Evolutionary conservation across 1,284 basidiomycete genomes (phyloP).

Genomic region (Ceratobasidium papillatum): DNA sequence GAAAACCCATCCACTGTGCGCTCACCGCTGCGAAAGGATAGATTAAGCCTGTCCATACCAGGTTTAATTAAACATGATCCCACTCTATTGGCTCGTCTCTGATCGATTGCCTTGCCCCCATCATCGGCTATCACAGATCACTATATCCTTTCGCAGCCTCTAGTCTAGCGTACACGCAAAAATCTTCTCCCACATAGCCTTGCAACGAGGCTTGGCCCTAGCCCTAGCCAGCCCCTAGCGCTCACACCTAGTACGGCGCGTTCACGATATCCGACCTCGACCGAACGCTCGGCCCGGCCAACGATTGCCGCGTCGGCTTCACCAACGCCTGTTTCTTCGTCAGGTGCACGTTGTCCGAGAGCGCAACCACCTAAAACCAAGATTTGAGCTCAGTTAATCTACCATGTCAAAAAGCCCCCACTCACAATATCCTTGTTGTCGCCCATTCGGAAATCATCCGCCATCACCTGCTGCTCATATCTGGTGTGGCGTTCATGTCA

Average conservation of each 20-base stretch:
- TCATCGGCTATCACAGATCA: conserved; percentile 31
- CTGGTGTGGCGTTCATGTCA: conserved; percentile 49
- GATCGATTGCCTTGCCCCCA: conserved; percentile 18
- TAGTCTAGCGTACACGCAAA: conserved; percentile 1
- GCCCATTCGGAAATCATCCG: conserved; percentile 95
- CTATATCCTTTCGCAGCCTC: conserved; percentile 32
- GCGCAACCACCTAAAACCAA: conserved; percentile 79
- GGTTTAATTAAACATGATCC: conserved; percentile 32
- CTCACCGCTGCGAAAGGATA: conserved; percentile 13
- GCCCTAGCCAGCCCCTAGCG: background rate
- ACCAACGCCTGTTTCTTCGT: conserved; percentile 92
- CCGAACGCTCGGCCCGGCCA: conserved; percentile 60
- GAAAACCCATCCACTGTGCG: background rate
- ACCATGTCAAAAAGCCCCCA: conserved; percentile 42
- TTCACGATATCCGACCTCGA: conserved; percentile 47
- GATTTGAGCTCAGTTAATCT: conserved; percentile 9
- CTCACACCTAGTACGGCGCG: conserved; percentile 35
- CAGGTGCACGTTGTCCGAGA: conserved; percentile 93
- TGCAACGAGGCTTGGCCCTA: background rate
- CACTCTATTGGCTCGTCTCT: conserved; percentile 15
- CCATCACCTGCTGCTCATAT: conserved; percentile 93
- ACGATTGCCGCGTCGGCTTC: conserved; percentile 83
- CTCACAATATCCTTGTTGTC: conserved; percentile 93
- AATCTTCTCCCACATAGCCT: background rate
- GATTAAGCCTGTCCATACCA: conserved; percentile 11